Evolutionary conservation across 2,329 filamentous ascomycete genomes (phyloP).

Genomic region (Ascochyta rabiei): DNA sequence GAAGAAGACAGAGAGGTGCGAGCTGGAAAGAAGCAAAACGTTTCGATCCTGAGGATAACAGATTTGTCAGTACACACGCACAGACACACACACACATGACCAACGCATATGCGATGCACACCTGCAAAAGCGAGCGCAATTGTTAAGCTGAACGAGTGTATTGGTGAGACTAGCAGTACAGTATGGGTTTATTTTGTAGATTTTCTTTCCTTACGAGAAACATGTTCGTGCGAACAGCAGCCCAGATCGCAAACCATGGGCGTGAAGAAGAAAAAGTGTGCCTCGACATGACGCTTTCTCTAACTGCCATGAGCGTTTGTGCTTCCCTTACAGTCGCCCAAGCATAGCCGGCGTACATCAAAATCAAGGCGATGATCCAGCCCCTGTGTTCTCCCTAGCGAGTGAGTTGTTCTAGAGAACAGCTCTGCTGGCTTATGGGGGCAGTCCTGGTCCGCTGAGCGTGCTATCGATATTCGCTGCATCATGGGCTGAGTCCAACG

Average conservation of each 20-base stretch:
- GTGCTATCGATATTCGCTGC: conserved; percentile 6
- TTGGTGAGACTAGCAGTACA: conserved; percentile 10
- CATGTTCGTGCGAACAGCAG: background rate
- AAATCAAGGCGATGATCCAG: background rate
- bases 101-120: too few species aligned
- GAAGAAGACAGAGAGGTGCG: too few species aligned
- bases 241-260: background rate
- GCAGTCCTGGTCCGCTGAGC: background rate
- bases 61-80: too few species aligned
- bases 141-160: conserved; percentile 1
- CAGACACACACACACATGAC: too few species aligned
- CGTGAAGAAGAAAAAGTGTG: background rate
- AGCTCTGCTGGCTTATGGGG: background rate
- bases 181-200: conserved; percentile 4
- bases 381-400: background rate
- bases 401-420: background rate
- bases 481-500: conserved; percentile 7
- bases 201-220: background rate
- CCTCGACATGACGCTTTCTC: background rate
- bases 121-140: too few species aligned
- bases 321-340: background rate
- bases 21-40: too few species aligned
- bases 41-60: too few species aligned
- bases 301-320: background rate
- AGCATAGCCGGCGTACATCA: background rate